Evolutionary conservation across 2,329 filamentous ascomycete genomes (phyloP).

Genomic region (Trichoderma sp.): DNA sequence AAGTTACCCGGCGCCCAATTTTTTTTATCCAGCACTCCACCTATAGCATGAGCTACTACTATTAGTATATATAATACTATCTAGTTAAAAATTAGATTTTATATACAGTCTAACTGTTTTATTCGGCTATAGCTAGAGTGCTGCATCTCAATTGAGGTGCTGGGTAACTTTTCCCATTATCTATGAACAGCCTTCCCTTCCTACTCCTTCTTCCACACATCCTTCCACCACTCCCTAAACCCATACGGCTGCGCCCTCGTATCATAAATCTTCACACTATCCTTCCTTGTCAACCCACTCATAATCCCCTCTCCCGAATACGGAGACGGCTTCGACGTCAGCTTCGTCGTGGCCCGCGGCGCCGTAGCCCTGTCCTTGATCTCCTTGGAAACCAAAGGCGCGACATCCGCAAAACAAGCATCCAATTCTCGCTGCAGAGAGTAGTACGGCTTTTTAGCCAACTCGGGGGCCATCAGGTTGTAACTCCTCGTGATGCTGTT

Average conservation of each 20-base stretch:
- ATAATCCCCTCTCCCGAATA: conserved; percentile 50
- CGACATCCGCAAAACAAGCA: conserved; percentile 82
- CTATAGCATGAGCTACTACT: too few relatives aligned
- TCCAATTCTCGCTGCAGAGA: conserved; percentile 78
- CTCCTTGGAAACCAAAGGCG: conserved; percentile 69
- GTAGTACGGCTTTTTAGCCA: conserved; percentile 93
- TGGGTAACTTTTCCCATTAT: too few relatives aligned
- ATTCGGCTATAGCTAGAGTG: too few relatives aligned
- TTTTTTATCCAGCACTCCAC: too few relatives aligned
- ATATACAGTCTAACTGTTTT: too few relatives aligned
- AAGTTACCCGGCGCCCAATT: too few relatives aligned
- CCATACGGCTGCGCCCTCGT: conserved; percentile 77
- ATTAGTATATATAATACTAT: too few relatives aligned
- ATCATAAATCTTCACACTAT: conserved; percentile 61
- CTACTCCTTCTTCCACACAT: conserved; percentile 60
- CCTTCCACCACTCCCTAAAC: conserved; percentile 85
- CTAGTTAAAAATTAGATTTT: too few relatives aligned
- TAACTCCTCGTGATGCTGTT: conserved; percentile 83
- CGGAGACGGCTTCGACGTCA: conserved; percentile 34
- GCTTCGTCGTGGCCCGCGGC: conserved; percentile 41
- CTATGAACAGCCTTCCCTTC: not conserved
- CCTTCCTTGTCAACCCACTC: conserved; percentile 57
- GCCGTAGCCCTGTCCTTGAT: conserved; percentile 68
- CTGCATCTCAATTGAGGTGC: too few relatives aligned
- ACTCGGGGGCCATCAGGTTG: conserved; percentile 89